Evolutionary conservation across 306 rosid species (phyloP).

Genomic region (Gillenia trifoliata): DNA sequence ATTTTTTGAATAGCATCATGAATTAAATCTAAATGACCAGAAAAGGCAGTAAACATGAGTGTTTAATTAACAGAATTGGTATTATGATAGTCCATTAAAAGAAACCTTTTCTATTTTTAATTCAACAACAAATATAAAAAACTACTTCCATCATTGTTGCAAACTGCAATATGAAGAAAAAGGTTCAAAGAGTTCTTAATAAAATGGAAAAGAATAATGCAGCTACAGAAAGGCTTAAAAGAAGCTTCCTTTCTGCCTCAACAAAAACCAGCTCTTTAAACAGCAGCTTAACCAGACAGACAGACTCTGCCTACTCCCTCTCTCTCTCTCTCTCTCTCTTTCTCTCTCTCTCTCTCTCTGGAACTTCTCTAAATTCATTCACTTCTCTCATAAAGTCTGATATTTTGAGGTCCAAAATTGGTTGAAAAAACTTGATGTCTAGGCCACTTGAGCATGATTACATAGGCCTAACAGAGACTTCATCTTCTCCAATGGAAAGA

Average conservation of each 20-base stretch:
- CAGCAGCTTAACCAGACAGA: slow-evolving; percentile 1
- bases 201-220: slow-evolving; percentile 8
- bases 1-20: neutral
- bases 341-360: slow-evolving; percentile 14
- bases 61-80: neutral
- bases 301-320: neutral
- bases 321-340: neutral
- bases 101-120: neutral
- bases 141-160: neutral
- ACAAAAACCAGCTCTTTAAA: slow-evolving; percentile 35
- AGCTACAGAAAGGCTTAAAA: slow-evolving; percentile 37
- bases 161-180: slow-evolving; percentile 1
- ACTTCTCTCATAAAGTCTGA: neutral
- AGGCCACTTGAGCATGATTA: slow-evolving; percentile 65
- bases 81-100: slow-evolving; percentile 1
- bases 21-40: neutral
- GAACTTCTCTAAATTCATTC: neutral
- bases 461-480: slow-evolving; percentile 66
- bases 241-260: slow-evolving; percentile 52
- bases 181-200: neutral
- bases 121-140: neutral
- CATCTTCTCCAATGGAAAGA: slow-evolving; percentile 50
- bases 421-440: slow-evolving; percentile 48
- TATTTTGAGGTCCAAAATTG: slow-evolving; percentile 6
- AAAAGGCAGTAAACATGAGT: neutral